Evolutionary conservation across 305 asterid genomes (phyloP).

Genomic region (Ajuga reptans): DNA sequence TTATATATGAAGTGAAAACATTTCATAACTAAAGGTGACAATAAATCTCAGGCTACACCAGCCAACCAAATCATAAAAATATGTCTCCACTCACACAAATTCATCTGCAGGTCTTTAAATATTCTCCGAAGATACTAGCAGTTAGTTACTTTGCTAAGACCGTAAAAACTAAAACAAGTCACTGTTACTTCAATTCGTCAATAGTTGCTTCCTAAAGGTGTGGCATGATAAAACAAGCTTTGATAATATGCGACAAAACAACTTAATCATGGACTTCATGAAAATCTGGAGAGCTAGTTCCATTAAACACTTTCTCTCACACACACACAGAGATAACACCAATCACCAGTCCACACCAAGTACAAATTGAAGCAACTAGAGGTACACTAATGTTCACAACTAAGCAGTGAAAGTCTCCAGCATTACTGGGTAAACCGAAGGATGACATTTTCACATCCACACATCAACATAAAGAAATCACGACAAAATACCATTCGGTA

Average conservation of each 20-base stretch:
- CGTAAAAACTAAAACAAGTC: background rate
- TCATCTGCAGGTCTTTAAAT: background rate
- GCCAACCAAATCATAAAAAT: background rate
- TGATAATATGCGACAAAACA: background rate
- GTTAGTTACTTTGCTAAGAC: background rate
- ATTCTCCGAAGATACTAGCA: background rate
- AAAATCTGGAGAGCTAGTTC: background rate
- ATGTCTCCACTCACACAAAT: background rate
- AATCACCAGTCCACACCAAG: no score
- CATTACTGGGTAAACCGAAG: background rate
- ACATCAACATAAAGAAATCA: background rate
- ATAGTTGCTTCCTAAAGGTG: background rate
- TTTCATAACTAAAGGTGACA: background rate
- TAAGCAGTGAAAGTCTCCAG: background rate
- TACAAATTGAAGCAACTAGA: background rate
- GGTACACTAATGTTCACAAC: background rate
- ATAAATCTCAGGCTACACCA: background rate
- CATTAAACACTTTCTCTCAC: background rate
- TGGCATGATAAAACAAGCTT: background rate
- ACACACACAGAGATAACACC: background rate
- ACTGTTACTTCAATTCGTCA: background rate
- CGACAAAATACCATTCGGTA: background rate
- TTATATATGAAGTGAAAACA: background rate
- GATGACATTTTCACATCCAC: background rate
- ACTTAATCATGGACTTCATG: background rate